A percentile compares a stretch with the other conserved stretches of the same genome.
These are phyloP conservation scores for Nicotiana obtusifolia DNA, from an alignment of 257 asterid species.

Conservation along the genomic window DNA sequence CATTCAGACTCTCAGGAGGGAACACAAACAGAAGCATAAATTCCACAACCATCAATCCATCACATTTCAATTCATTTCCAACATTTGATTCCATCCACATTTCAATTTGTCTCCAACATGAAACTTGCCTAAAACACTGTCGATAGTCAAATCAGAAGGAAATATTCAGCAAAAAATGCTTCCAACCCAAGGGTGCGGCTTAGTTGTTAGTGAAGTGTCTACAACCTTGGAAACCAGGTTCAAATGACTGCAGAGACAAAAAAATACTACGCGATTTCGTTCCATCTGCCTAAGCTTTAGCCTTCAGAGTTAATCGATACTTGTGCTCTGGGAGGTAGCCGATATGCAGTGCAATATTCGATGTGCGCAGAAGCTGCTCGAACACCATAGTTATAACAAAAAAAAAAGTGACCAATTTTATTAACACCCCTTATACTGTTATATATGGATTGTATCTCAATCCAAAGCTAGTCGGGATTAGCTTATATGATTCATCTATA, in stretches of 20 bases:
- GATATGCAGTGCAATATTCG: too few species aligned
- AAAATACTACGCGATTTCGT: too few species aligned
- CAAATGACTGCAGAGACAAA: too few species aligned
- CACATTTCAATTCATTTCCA: neutral
- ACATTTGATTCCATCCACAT: too few species aligned
- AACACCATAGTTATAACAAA: too few species aligned
- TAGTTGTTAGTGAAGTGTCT: too few species aligned
- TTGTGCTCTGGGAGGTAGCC: too few species aligned
- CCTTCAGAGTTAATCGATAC: too few species aligned
- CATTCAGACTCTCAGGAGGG: neutral
- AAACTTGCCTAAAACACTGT: neutral
- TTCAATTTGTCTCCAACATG: neutral
- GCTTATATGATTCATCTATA: neutral
- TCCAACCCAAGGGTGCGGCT: too few species aligned
- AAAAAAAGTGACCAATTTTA: neutral
- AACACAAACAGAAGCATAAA: neutral
- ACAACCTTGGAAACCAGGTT: too few species aligned
- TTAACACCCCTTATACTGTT: neutral
- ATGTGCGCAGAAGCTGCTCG: too few species aligned
- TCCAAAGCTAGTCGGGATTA: neutral
- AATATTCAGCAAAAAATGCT: neutral
- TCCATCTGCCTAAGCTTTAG: too few species aligned
- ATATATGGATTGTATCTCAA: neutral
- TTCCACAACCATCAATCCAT: neutral
- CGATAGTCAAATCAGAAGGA: neutral